phyloP scores from a whole-genome alignment of 2,329 filamentous ascomycete species.

The Colletotrichum zoysiae region DNA sequence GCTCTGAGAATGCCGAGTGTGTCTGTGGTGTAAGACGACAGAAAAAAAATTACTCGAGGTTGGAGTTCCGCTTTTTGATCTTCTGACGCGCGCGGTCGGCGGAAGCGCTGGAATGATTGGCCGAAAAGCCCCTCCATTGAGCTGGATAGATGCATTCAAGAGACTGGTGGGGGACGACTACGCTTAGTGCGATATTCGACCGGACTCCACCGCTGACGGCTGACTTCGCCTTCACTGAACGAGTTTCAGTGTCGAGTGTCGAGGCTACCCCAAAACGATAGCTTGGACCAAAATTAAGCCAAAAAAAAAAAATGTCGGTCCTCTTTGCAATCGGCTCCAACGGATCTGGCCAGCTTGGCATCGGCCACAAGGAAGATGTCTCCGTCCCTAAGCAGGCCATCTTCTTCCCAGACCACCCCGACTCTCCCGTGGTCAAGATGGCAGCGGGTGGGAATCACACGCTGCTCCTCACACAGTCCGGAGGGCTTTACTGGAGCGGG shows the following conservation, averaged over 20 bases:
- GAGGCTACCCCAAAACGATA: not conserved
- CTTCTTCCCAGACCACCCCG: conserved; percentile 61
- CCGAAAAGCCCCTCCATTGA: conserved; percentile 32
- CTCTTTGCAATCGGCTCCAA: conserved; percentile 82
- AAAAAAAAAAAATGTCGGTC: conserved; percentile 55
- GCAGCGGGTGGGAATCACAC: conserved; percentile 89
- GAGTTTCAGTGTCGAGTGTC: not conserved
- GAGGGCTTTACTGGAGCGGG: conserved; percentile 75
- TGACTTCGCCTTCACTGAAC: not conserved
- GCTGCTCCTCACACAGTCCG: conserved; percentile 73
- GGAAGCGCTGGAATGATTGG: conserved; percentile 41
- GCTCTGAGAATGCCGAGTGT: conserved; percentile 4
- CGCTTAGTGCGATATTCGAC: conserved; percentile 29
- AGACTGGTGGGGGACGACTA: conserved; percentile 40
- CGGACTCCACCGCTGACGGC: not conserved
- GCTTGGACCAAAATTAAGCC: not conserved
- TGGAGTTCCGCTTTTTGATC: conserved; percentile 40
- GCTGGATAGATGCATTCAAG: conserved; percentile 29
- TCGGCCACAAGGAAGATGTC: conserved; percentile 79
- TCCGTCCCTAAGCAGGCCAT: conserved; percentile 72
- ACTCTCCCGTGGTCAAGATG: conserved; percentile 54
- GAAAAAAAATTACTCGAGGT: conserved; percentile 10
- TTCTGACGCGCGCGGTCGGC: conserved; percentile 7
- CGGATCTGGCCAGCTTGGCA: conserved; percentile 79
- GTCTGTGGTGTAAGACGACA: not conserved